These are phyloP conservation scores for Backusella psychrophila DNA, from an alignment of 192 early-diverging fungal species.

Conservation along the genomic window DNA sequence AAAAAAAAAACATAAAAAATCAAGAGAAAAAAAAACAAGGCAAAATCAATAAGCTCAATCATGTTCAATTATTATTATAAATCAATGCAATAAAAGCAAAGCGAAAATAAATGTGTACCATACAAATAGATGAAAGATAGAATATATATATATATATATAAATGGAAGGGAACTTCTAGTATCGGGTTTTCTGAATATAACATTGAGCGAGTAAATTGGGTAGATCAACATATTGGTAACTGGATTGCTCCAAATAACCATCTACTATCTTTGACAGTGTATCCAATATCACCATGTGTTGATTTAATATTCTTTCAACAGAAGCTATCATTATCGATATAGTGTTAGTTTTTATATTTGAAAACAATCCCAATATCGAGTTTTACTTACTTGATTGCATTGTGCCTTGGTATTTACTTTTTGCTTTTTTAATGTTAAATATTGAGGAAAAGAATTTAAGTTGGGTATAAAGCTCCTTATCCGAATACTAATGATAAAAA, in stretches of 20 bases:
- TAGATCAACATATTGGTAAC: constrained; percentile 73
- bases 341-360: not conserved
- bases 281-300: not conserved
- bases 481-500: constrained; percentile 59
- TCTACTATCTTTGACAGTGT: constrained; percentile 43
- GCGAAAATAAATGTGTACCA: not conserved
- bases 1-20: not conserved
- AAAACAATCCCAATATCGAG: no score
- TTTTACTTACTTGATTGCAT: not conserved
- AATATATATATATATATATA: not conserved
- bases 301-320: constrained; percentile 1
- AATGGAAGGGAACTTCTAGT: no score
- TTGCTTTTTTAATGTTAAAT: constrained; percentile 57
- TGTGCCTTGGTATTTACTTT: not conserved
- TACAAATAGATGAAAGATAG: not conserved
- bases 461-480: constrained; percentile 78
- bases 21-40: no score
- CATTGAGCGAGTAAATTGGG: constrained; percentile 16
- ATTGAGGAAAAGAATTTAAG: constrained; percentile 73
- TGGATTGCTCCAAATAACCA: constrained; percentile 70
- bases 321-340: not conserved
- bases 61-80: not conserved
- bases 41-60: not conserved
- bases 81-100: not conserved
- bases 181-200: no score